These are phyloP conservation scores for Claviceps citrina DNA, from an alignment of 2,329 filamentous ascomycete species.

Conservation along the genomic window DNA sequence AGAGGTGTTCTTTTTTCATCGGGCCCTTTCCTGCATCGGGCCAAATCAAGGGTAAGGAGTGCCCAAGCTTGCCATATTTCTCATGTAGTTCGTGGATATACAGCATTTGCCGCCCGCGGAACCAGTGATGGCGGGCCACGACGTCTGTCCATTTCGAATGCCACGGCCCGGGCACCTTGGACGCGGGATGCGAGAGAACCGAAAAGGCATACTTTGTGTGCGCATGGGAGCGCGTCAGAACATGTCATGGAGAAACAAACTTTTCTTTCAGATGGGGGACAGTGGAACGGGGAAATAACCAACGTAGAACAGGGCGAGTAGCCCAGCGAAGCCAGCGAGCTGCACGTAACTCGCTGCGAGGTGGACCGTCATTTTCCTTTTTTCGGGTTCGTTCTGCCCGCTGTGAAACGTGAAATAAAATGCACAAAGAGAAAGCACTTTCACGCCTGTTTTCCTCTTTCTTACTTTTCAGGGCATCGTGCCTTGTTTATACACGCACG, in stretches of 20 bases:
- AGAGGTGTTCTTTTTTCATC: neutral
- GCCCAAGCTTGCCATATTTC: conserved; percentile 10
- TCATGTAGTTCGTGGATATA: conserved; percentile 13
- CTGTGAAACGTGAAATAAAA: no score
- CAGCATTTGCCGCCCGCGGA: conserved; percentile 6
- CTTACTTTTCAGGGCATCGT: no score
- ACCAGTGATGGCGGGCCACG: conserved; percentile 8
- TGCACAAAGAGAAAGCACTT: no score
- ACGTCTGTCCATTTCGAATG: conserved; percentile 11
- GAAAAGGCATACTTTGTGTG: conserved; percentile 1
- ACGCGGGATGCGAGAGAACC: conserved; percentile 3
- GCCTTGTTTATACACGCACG: no score
- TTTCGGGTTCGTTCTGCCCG: no score
- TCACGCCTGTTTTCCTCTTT: no score
- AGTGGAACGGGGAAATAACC: neutral
- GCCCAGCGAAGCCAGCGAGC: conserved; percentile 1
- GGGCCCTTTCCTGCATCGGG: no score
- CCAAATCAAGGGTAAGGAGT: no score
- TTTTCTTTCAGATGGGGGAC: neutral
- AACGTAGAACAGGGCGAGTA: conserved; percentile 1
- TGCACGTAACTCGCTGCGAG: neutral
- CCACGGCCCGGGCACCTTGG: conserved; percentile 13
- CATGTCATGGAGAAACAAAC: no score
- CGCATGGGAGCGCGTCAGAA: no score
- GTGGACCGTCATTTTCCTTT: neutral